Conservation (phyloP, 2,329 filamentous ascomycete genomes). For the Amylocarpus encephaloides region DNA sequence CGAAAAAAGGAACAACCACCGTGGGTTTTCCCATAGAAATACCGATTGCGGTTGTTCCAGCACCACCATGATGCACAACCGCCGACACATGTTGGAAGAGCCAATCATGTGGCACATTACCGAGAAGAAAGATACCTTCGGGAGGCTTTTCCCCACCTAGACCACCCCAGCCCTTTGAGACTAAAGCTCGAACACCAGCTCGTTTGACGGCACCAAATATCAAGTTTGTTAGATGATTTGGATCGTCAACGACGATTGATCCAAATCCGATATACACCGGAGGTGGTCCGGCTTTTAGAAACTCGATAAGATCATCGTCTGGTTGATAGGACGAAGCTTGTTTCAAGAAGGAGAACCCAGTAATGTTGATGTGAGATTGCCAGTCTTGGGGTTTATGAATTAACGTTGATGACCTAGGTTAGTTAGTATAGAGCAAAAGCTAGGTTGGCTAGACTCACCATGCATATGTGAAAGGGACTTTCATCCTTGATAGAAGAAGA, state of each 20-base stretch:
- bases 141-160: conserved; percentile 50
- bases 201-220: conserved; percentile 61
- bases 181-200: conserved; percentile 61
- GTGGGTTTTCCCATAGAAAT: conserved; percentile 65
- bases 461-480: conserved; percentile 68
- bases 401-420: conserved; percentile 41
- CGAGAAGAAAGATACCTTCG: conserved; percentile 63
- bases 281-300: conserved; percentile 48
- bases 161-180: conserved; percentile 71
- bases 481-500: conserved; percentile 61
- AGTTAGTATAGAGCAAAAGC: neutral
- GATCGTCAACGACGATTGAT: conserved; percentile 67
- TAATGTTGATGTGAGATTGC: conserved; percentile 63
- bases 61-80: conserved; percentile 67
- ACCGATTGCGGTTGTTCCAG: conserved; percentile 68
- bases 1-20: conserved; percentile 69
- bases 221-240: conserved; percentile 59
- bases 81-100: conserved; percentile 60
- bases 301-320: conserved; percentile 46
- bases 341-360: conserved; percentile 69
- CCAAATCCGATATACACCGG: conserved; percentile 73
- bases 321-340: conserved; percentile 52
- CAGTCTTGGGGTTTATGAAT: conserved; percentile 62
- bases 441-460: conserved; percentile 41
- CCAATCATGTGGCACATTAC: conserved; percentile 72